Evolutionary conservation across 352 stramenopile genomes (phyloP), one percentile per base, ranked within the genome.

Genomic region (Globisporangium yorkense): DNA sequence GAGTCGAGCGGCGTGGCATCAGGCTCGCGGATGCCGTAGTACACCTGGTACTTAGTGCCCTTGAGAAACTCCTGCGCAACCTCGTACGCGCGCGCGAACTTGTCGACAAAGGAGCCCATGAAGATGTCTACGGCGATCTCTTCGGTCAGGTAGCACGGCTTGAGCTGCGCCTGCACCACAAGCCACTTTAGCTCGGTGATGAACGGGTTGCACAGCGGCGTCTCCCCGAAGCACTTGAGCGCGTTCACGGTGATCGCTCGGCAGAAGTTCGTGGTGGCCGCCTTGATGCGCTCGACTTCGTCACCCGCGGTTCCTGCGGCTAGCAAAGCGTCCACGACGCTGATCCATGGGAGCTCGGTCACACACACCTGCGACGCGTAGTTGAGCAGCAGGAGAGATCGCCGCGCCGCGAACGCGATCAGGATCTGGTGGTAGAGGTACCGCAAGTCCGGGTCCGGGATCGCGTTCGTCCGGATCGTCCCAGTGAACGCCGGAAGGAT

Each of bases 121-220:
- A 66, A 70, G 52, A 67, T 70, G 40, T 67, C 63, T 1, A 54
- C 59, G 3, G 59, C 59, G n/a, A 70, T 29, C 39, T 57, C 54
- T 63, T 67, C 51, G 44, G 66, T 29, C 16, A 67, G 27, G 1
- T 16, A 29, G 40, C 63, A 70, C 12, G 16, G 2, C 6, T 56
- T 4, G 13, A 51, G 44, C 7, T 12, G n/a, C 2, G 55, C 50
- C 1, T 35, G 27, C n/a, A 37, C 7, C 15, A 67, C 49, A 7
- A 66, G 50, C 27, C 40, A 31, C 2, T 47, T 29, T 0, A 54
- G 51, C 45, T 70, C 63, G 0, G 44, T 39, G 24, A 61, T 46
- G 51, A 70, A 70, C 55, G 51, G 21, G 20, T 66, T 56, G 33
- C 56, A 37, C 29, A 55, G 35, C 12, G 48, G 41, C 1, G 5